Evolutionary conservation across 192 early-diverging fungal species (phyloP), one percentile per base, ranked within the genome.

Genomic region (Entomortierella lignicola): DNA sequence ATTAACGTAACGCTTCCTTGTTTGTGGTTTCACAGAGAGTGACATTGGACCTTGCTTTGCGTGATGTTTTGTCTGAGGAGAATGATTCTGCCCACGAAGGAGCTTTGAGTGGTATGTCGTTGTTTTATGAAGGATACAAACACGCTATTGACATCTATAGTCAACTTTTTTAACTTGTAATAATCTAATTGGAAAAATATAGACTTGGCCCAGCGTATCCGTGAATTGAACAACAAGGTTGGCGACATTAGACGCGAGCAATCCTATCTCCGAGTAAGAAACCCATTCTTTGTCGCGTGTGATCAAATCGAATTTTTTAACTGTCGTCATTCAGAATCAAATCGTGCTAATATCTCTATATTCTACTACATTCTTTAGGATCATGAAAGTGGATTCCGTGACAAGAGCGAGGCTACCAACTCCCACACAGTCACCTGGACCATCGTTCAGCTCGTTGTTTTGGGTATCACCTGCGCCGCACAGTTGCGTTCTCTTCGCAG

Each of bases 191-290:
- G 17, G 5, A 47, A 47, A 20, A 47, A 12, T 47, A 15, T 67
- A 94, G 92, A 91, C 39, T 82, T 97, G 37, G 82, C 91, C 11
- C 80, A 85, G 54, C 87, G 89, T 25, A 87, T 96, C 34, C 88
- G 89, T 47, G 91, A 94, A 20, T 83, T 97, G 63, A 97, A 93
- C 71, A 72, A 85, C 37, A 91, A 92, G 57, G 87, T 96, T 21
- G 80, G 88, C 43, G 91, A 91, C 80, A 94, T 98, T 68, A 85
- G 91, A 55, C 84, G 90, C n/a, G 97, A 98, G 84, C 94, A 97
- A 80, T 87, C 86, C 54, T 95, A 95, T 80, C 95, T 96, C 84
- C 85, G 94, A 21, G 92, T 93, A 85, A 83, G 87, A 82, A 37
- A 47, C 15, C 44, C 17, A 47, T 47, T 15, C 17, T 47, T 12